Conservation (phyloP, 139 green algal genomes). For the Chlorella ohadii region DNA sequence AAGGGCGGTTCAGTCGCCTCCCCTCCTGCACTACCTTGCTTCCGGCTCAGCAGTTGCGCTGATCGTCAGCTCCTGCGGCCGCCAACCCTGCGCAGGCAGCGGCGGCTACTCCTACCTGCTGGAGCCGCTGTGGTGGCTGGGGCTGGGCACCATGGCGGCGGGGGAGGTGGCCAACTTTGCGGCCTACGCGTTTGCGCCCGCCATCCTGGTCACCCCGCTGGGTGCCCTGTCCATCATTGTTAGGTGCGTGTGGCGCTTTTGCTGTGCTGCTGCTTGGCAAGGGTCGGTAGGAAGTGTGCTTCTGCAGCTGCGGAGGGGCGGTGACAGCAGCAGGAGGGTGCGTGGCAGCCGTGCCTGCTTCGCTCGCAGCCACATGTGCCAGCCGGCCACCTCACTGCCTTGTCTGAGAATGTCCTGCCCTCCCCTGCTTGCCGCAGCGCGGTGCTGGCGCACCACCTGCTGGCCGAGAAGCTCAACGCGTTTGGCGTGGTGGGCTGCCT, state of each 20-base stretch:
- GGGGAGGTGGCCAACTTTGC: constrained; percentile 97
- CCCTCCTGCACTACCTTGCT: too few relatives aligned
- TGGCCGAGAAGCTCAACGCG: constrained; percentile 93
- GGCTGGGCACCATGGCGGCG: constrained; percentile 92
- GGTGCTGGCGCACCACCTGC: constrained; percentile 90
- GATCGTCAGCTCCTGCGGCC: neutral
- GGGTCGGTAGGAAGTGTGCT: neutral
- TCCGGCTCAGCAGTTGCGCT: too few relatives aligned
- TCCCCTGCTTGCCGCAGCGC: constrained; percentile 63
- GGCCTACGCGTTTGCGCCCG: constrained; percentile 97
- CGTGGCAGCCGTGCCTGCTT: too few relatives aligned
- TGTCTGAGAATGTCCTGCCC: too few relatives aligned
- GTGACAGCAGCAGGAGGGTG: too few relatives aligned
- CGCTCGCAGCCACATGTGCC: neutral
- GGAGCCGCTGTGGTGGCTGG: constrained; percentile 97
- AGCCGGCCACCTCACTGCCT: too few relatives aligned
- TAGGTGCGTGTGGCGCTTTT: constrained; percentile 57
- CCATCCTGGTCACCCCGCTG: constrained; percentile 94
- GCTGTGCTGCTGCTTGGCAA: neutral
- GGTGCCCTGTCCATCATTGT: constrained; percentile 93
- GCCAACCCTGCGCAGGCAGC: constrained; percentile 61
- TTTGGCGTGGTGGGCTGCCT: constrained; percentile 94
- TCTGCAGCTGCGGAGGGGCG: neutral
- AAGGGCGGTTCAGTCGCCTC: too few relatives aligned
- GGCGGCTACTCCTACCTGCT: constrained; percentile 94